These are phyloP conservation scores for Miscanthus sacchariflorus DNA, from an alignment of 202 grass and related monocot species.

Conservation along the genomic window DNA sequence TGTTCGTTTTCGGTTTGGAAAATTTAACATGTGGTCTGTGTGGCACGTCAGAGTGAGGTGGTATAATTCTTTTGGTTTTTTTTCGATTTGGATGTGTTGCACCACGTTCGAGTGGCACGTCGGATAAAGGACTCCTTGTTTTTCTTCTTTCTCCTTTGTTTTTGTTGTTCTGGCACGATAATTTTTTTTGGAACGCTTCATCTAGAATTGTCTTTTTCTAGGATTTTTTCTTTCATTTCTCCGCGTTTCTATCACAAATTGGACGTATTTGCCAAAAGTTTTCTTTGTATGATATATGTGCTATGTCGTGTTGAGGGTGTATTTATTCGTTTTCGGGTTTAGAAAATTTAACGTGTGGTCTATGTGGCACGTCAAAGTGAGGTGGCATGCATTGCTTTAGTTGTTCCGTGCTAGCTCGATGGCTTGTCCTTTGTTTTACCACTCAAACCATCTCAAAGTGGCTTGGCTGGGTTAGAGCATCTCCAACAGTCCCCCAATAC, in stretches of 20 bases:
- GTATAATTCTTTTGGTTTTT: background rate
- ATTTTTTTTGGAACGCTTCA: background rate
- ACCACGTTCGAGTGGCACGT: background rate
- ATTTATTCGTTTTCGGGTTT: background rate
- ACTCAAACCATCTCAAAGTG: background rate
- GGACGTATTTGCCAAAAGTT: background rate
- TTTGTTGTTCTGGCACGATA: background rate
- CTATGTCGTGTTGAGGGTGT: background rate
- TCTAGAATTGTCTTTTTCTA: background rate
- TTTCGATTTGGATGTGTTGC: background rate
- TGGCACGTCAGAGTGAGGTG: background rate
- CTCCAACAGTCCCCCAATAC: no score
- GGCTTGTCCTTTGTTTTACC: background rate
- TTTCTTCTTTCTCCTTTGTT: background rate
- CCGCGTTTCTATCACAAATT: background rate
- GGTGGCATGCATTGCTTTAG: background rate
- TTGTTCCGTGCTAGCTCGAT: background rate
- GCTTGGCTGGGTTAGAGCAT: background rate
- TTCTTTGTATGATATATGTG: background rate
- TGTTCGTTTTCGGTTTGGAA: background rate
- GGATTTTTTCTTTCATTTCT: background rate
- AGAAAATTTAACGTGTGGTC: background rate
- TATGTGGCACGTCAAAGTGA: background rate
- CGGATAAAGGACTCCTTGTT: background rate
- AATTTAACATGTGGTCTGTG: background rate